Evolutionary conservation across 768 basidiomycete genomes (phyloP), one percentile per base, ranked within the genome.

Genomic region (Fomitopsis serialis): DNA sequence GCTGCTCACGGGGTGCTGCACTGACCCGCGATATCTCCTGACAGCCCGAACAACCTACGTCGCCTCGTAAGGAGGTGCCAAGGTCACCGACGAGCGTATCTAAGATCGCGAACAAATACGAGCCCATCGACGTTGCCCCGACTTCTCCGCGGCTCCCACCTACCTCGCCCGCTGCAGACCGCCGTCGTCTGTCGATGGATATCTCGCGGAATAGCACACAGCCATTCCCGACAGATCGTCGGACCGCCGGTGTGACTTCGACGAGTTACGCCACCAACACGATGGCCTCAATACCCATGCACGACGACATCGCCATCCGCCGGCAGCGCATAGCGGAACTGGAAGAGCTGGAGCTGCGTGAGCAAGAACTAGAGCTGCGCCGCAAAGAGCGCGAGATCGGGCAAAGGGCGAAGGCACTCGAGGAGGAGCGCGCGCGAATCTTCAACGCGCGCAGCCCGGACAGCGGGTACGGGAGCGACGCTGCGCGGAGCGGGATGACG

Each of bases 71-170:
- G 59, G 85, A 88, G 47, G 60, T 84, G 11, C 86, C 85, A 32
- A 79, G 80, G 17, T 66, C 87, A 23, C 81, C 85, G 1, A 66
- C 79, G 48, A 87, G 81, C 42, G 87, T 88, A 23, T 78, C 74
- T 9, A 76, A 81, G 57, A 68, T 89, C 12, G 85, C 87, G 2
- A 77, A 76, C 36, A 79, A 80, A 29, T 90, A 87, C 58, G 77
- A 81, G 58, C 66, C 78, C 6, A 7, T 50, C 61, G 1, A 78
- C 78, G 23, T 29, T 9, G 12, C 36, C 2, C 34, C 74, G 71
- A 43, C 59, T 70, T 75, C 77, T 2, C 75, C 80, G 17, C 72
- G 70, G 13, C 57, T 57, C 9, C 60, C 64, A 43, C 58, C 73
- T 8, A 56, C 64, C 6, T 76, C 77, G 1, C 73, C 77, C 0